These are phyloP conservation scores for Lycium ferocissimum DNA, from an alignment of 257 asterid species.

Conservation along the genomic window DNA sequence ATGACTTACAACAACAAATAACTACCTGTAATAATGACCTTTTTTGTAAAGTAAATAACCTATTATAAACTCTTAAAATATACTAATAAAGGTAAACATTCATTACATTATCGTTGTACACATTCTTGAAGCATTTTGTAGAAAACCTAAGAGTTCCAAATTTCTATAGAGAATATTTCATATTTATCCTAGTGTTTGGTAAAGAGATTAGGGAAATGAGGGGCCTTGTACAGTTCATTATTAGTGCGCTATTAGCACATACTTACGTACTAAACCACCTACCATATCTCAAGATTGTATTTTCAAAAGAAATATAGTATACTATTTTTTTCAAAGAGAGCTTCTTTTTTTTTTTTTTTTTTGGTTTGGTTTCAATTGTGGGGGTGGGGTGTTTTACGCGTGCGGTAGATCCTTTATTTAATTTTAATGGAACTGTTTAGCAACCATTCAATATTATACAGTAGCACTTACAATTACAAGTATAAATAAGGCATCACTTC, in stretches of 20 bases:
- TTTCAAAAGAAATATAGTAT: not conserved
- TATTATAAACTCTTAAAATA: not conserved
- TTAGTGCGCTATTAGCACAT: constrained; percentile 26
- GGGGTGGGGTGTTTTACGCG: not conserved
- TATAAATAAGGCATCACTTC: constrained; percentile 17
- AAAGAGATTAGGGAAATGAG: not conserved
- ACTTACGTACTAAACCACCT: constrained; percentile 20
- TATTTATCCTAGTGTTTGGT: not conserved
- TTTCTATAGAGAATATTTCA: not conserved
- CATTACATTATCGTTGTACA: not conserved
- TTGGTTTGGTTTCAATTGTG: no score
- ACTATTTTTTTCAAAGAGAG: not conserved
- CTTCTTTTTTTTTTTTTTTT: not conserved
- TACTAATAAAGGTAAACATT: not conserved
- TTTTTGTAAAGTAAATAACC: not conserved
- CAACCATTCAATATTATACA: not conserved
- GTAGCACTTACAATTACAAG: not conserved
- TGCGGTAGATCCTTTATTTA: constrained; percentile 1
- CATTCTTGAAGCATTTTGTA: not conserved
- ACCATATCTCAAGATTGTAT: constrained; percentile 6
- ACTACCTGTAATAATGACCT: no score
- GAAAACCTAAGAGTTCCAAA: not conserved
- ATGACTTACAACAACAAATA: no score
- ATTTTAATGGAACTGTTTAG: not conserved
- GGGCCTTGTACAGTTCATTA: constrained; percentile 23